These are phyloP conservation scores for Herpetomonas muscarum DNA, from an alignment of 208 protist genomes.

Conservation along the genomic window DNA sequence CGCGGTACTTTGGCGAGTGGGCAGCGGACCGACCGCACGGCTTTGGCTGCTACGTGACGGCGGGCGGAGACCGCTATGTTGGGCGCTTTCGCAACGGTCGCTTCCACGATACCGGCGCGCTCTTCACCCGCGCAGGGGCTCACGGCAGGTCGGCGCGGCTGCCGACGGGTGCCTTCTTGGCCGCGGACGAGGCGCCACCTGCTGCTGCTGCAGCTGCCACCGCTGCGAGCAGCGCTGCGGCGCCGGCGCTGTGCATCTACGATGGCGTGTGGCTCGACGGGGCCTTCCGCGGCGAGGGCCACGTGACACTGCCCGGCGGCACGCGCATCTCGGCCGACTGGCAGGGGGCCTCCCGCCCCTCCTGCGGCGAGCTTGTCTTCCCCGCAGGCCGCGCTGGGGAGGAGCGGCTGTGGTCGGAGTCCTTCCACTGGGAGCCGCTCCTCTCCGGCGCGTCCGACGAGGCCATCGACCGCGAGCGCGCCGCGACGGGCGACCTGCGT, in stretches of 20 bases:
- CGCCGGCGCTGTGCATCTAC: slow-evolving; percentile 28
- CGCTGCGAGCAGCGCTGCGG: slow-evolving; percentile 12
- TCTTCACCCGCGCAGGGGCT: slow-evolving; percentile 32
- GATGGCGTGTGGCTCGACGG: slow-evolving; percentile 69
- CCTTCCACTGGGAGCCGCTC: slow-evolving; percentile 79
- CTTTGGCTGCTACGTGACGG: slow-evolving; percentile 69
- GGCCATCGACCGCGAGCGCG: slow-evolving; percentile 9
- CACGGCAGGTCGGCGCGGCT: slow-evolving; percentile 13
- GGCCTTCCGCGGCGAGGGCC: slow-evolving; percentile 52
- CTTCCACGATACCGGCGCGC: slow-evolving; percentile 66
- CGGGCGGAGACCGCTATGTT: slow-evolving; percentile 60
- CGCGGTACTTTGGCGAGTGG: slow-evolving; percentile 84
- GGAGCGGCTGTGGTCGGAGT: slow-evolving; percentile 48
- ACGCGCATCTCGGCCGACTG: slow-evolving; percentile 62
- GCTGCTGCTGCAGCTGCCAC: background rate
- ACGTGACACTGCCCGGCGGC: slow-evolving; percentile 57
- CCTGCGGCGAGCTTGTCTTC: slow-evolving; percentile 46
- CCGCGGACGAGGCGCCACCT: background rate
- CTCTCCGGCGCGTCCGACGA: slow-evolving; percentile 32
- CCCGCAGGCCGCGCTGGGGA: slow-evolving; percentile 16
- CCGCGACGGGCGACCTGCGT: slow-evolving; percentile 12
- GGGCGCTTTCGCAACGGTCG: slow-evolving; percentile 46
- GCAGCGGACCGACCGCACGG: slow-evolving; percentile 48
- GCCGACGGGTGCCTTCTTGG: background rate
- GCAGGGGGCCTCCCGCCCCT: slow-evolving; percentile 34